A percentile compares a stretch with the other conserved stretches of the same genome.
Conservation (phyloP, 441 rosid species). For the Adansonia grandidieri region DNA sequence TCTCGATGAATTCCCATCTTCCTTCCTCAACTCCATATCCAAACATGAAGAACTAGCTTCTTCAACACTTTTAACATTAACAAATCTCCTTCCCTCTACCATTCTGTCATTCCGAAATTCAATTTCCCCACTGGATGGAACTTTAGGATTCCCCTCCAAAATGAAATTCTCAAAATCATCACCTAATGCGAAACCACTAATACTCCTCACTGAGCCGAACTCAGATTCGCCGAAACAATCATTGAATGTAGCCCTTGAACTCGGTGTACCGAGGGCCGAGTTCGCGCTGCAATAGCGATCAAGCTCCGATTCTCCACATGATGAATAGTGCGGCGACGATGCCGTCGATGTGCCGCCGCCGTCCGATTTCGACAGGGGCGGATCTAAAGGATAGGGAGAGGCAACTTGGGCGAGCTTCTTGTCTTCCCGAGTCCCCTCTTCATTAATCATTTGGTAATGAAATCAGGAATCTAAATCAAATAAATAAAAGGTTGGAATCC, state of each 20-base stretch:
- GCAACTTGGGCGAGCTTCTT: constrained; percentile 37
- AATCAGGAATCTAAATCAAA: background rate
- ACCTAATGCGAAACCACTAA: constrained; percentile 36
- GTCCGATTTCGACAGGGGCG: constrained; percentile 38
- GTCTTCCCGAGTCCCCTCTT: constrained; percentile 42
- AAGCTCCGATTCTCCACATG: constrained; percentile 83
- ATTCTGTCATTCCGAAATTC: constrained; percentile 30
- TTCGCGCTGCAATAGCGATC: constrained; percentile 86
- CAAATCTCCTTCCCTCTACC: constrained; percentile 19
- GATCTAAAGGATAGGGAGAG: constrained; percentile 51
- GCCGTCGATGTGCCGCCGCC: constrained; percentile 36
- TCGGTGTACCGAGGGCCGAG: constrained; percentile 82
- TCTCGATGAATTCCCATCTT: constrained; percentile 45
- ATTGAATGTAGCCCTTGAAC: constrained; percentile 59
- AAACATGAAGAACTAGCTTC: constrained; percentile 27
- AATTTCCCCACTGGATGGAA: constrained; percentile 35
- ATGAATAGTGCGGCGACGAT: constrained; percentile 36
- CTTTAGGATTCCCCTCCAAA: constrained; percentile 51
- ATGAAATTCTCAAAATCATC: constrained; percentile 64
- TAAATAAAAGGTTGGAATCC: background rate
- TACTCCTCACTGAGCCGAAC: constrained; percentile 44
- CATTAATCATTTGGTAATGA: constrained; percentile 54
- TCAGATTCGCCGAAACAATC: constrained; percentile 61
- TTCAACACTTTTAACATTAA: constrained; percentile 18
- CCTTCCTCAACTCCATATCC: constrained; percentile 31